Evolutionary conservation across 2,329 filamentous ascomycete species (phyloP).

Genomic region (Penicillium sp.): DNA sequence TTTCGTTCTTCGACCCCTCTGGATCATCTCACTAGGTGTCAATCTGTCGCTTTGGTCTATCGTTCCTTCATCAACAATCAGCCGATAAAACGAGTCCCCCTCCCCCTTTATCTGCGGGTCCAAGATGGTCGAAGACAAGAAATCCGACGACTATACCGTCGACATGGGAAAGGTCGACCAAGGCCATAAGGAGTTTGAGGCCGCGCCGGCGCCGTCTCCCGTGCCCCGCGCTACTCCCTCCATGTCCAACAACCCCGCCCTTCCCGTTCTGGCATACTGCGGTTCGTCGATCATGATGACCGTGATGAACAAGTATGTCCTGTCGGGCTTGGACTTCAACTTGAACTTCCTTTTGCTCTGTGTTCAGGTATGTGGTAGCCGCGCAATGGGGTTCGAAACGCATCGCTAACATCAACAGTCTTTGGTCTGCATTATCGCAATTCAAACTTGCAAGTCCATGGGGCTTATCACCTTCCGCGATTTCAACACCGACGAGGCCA

Average conservation of each 20-base stretch:
- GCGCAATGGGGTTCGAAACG: not conserved
- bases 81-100: not conserved
- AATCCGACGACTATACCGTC: conserved; percentile 70
- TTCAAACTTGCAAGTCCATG: conserved; percentile 73
- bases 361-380: conserved; percentile 68
- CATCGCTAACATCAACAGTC: conserved; percentile 55
- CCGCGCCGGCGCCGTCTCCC: conserved; percentile 37
- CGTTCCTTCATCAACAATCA: not conserved
- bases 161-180: conserved; percentile 62
- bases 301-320: conserved; percentile 98
- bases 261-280: conserved; percentile 88
- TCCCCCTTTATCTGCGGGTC: conserved; percentile 12
- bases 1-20: conserved; percentile 2
- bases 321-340: conserved; percentile 88
- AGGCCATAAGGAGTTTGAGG: conserved; percentile 47
- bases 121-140: conserved; percentile 84
- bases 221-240: conserved; percentile 37
- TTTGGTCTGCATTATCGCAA: conserved; percentile 80
- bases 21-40: conserved; percentile 1
- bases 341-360: conserved; percentile 92
- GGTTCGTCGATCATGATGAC: conserved; percentile 98
- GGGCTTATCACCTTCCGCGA: conserved; percentile 77
- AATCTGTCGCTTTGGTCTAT: conserved; percentile 2
- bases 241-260: conserved; percentile 68
- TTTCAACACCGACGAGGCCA: conserved; percentile 86